Evolutionary conservation across 228 moss, liverwort and hornwort species (phyloP), one percentile per base, ranked within the genome.

Genomic region (Sphagnum fallax): DNA sequence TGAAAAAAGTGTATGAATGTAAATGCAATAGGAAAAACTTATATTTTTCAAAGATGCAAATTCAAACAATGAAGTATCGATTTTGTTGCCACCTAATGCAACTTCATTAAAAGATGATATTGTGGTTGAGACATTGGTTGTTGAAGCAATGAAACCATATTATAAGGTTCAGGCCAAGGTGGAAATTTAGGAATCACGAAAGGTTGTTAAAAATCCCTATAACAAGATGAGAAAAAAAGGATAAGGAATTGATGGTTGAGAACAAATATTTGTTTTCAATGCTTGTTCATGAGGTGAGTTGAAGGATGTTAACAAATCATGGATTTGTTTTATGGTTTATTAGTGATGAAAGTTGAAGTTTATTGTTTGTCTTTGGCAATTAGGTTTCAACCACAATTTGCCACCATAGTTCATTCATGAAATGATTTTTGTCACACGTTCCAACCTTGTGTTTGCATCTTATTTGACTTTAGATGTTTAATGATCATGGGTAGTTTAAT

Each of bases 11-110:
- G 32, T 74, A 98, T 92, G 98, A 77, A 80, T 74, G 70, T 98
- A 87, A 94, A 98, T 78, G 71, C 91, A 59, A 88, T 81, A 88
- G 98, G 98, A 72, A 94, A 98, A 79, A 94, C 94, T 67, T 90
- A 84, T 75, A 32, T 94, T 98, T 76, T 81, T 98, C 64, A 94
- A 94, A 78, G 94, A 98, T 68, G 76, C 64, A 49, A 83, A 89
- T 73, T 77, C 82, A 15, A 90, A 87, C 61, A 85, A 84, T 8
- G 80, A 80, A 50, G 91, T 85, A n/a, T 70, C 69, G 62, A 73
- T 71, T 58, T 78, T 84, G 58, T 83, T 83, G 32, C 81, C 80
- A 52, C 69, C 79, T 8, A 82, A 78, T 59, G 91, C 87, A 70
- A 70, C 83, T 16, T 84, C 92, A 50, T 75, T 90, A 12, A 82